Conservation (phyloP, 2,329 filamentous ascomycete species). For the Talaromyces islandicus region DNA sequence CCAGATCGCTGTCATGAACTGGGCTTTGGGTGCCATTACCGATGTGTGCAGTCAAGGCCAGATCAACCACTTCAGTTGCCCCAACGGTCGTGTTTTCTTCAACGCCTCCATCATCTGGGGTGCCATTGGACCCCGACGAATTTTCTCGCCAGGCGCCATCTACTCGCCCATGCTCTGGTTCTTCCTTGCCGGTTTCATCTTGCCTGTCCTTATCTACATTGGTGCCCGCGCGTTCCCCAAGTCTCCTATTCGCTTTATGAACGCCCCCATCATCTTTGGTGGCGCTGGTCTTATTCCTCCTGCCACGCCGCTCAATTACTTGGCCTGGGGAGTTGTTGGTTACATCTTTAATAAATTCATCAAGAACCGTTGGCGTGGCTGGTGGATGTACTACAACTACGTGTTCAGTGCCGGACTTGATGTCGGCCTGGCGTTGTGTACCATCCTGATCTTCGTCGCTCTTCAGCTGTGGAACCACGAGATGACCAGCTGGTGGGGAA, state of each 20-base stretch:
- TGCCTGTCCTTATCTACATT: slow-evolving; percentile 58
- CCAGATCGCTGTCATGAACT: slow-evolving; percentile 41
- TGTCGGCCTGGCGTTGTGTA: slow-evolving; percentile 59
- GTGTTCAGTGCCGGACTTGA: slow-evolving; percentile 67
- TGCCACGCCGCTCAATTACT: slow-evolving; percentile 64
- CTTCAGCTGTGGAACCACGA: slow-evolving; percentile 54
- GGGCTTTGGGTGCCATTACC: slow-evolving; percentile 51
- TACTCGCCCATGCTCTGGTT: slow-evolving; percentile 64
- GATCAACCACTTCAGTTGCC: slow-evolving; percentile 55
- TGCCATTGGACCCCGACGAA: slow-evolving; percentile 62
- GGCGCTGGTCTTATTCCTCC: slow-evolving; percentile 60
- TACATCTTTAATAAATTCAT: slow-evolving; percentile 64
- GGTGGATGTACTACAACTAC: slow-evolving; percentile 77
- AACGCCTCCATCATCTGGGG: slow-evolving; percentile 69
- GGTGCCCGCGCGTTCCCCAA: slow-evolving; percentile 57
- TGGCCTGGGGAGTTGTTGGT: slow-evolving; percentile 64
- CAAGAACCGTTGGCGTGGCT: slow-evolving; percentile 59
- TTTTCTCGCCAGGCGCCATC: slow-evolving; percentile 59
- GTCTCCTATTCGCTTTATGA: slow-evolving; percentile 59
- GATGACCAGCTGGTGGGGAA: slow-evolving; percentile 64
- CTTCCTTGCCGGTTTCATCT: slow-evolving; percentile 60
- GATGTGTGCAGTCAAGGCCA: slow-evolving; percentile 57
- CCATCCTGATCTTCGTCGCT: slow-evolving; percentile 64
- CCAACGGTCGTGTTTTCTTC: slow-evolving; percentile 57
- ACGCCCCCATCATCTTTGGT: slow-evolving; percentile 63